A percentile compares a stretch with the other conserved stretches of the same genome.
phyloP scores from a whole-genome alignment of 805 yeast genomes.

The Metschnikowia noctiluminum region DNA sequence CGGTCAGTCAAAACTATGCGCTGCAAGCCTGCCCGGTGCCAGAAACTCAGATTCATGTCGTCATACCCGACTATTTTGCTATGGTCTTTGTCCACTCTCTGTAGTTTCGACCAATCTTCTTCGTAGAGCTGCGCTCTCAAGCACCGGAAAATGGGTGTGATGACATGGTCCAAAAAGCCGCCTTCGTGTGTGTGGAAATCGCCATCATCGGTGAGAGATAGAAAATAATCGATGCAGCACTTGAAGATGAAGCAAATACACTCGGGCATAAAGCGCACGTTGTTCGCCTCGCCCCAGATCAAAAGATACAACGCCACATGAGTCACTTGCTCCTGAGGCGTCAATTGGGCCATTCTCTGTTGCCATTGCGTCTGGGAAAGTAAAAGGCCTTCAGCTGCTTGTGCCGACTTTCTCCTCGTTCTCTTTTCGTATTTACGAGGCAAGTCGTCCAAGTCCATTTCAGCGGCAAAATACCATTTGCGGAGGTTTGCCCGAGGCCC shows the following conservation, averaged over 20 bases:
- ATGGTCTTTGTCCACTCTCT: constrained; percentile 60
- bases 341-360: constrained; percentile 44
- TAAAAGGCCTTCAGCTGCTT: neutral
- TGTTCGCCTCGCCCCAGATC: constrained; percentile 91
- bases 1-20: constrained; percentile 47
- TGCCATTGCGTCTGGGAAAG: constrained; percentile 49
- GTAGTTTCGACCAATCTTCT: constrained; percentile 40
- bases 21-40: constrained; percentile 73
- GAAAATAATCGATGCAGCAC: constrained; percentile 68
- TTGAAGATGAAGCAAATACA: constrained; percentile 82
- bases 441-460: constrained; percentile 46
- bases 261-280: constrained; percentile 84
- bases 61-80: constrained; percentile 76
- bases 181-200: constrained; percentile 24
- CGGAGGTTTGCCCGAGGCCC: constrained; percentile 65
- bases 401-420: neutral
- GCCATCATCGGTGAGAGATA: constrained; percentile 38
- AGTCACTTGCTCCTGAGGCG: constrained; percentile 51
- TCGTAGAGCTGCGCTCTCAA: constrained; percentile 55
- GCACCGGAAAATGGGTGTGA: constrained; percentile 70
- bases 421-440: constrained; percentile 21
- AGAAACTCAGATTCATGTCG: constrained; percentile 83
- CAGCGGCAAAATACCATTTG: constrained; percentile 77
- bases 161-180: constrained; percentile 58
- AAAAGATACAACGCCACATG: constrained; percentile 70